A percentile compares a stretch with the other conserved stretches of the same genome.
These are phyloP conservation scores for Hypsizygus marmoreus DNA, from an alignment of 768 basidiomycete genomes.

Conservation along the genomic window DNA sequence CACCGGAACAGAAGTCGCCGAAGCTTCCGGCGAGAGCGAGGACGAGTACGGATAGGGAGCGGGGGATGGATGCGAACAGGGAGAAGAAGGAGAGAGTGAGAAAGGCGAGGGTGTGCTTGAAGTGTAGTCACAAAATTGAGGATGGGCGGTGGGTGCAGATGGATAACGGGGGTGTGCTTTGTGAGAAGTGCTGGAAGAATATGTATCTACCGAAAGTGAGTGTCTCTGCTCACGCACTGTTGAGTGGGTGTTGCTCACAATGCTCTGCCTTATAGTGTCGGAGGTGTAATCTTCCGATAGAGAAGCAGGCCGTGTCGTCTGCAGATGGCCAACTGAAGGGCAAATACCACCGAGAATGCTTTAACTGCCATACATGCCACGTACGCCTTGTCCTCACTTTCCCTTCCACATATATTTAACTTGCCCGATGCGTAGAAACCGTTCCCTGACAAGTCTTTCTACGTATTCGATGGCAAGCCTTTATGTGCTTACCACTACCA, in stretches of 20 bases:
- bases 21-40: slow-evolving; percentile 60
- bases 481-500: slow-evolving; percentile 93
- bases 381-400: slow-evolving; percentile 38
- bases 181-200: slow-evolving; percentile 93
- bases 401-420: slow-evolving; percentile 4
- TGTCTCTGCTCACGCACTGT: slow-evolving; percentile 11
- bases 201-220: slow-evolving; percentile 92
- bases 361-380: slow-evolving; percentile 84
- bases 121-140: slow-evolving; percentile 69
- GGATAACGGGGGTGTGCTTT: slow-evolving; percentile 76
- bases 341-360: slow-evolving; percentile 92
- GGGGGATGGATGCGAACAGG: slow-evolving; percentile 10
- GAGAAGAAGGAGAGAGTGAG: slow-evolving; percentile 32
- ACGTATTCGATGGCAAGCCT: slow-evolving; percentile 88
- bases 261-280: slow-evolving; percentile 61
- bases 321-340: slow-evolving; percentile 94
- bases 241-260: slow-evolving; percentile 6
- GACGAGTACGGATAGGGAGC: slow-evolving; percentile 20
- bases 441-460: slow-evolving; percentile 91
- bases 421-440: slow-evolving; percentile 55
- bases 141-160: slow-evolving; percentile 83
- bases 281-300: slow-evolving; percentile 83
- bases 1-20: slow-evolving; percentile 45
- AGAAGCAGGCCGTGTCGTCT: slow-evolving; percentile 88
- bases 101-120: slow-evolving; percentile 56